Percentiles rank a stretch among this genome's conserved stretches.
Evolutionary conservation across 495 filamentous ascomycete genomes (phyloP).

Genomic region (Podospora pseudoanserina): DNA sequence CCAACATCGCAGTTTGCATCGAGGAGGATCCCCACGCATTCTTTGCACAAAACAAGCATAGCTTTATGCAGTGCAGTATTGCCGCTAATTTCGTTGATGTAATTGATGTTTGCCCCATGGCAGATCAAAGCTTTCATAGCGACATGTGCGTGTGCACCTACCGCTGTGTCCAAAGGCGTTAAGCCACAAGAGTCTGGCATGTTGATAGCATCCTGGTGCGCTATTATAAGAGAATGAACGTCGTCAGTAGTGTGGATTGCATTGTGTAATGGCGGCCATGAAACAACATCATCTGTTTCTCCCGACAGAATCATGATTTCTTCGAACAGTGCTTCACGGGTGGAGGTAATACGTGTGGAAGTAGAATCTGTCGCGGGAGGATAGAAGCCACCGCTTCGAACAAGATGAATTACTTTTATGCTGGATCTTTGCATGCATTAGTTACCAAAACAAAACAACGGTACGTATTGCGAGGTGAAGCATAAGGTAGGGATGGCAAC

Average conservation of each 20-base stretch:
- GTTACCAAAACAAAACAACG: no score
- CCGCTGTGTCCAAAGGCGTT: background rate
- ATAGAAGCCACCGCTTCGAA: no score
- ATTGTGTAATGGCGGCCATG: background rate
- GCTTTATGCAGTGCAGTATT: background rate
- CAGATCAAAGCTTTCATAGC: background rate
- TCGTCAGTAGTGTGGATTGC: background rate
- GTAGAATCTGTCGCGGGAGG: no score
- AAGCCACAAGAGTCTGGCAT: background rate
- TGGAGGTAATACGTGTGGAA: no score
- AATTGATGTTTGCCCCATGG: background rate
- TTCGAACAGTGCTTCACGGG: background rate
- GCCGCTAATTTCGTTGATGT: background rate
- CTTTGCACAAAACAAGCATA: background rate
- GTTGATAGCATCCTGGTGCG: background rate
- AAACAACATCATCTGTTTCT: background rate
- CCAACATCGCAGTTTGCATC: background rate
- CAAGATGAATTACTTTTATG: no score
- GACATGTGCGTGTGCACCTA: background rate
- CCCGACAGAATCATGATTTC: background rate
- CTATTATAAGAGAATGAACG: background rate
- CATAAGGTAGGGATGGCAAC: no score
- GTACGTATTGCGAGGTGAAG: no score
- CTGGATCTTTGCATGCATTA: no score
- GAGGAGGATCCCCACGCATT: background rate